Conservation (phyloP, 257 asterid genomes). For the Henckelia pumila region DNA sequence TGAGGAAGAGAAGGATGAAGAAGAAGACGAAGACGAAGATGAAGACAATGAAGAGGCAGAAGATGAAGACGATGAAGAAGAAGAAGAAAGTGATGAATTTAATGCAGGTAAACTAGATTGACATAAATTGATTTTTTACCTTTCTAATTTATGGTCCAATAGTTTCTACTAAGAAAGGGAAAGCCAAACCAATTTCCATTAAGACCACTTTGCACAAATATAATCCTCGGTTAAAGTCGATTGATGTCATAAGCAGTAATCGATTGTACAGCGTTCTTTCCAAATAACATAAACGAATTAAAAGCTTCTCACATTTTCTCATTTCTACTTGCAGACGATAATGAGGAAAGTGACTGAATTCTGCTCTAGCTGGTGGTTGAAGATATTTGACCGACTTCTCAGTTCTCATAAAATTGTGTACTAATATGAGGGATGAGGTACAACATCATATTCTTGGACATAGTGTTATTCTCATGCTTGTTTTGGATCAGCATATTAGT, state of each 20-base stretch:
- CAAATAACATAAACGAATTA: not conserved
- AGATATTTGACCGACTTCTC: conserved; percentile 24
- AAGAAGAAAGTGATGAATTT: conserved; percentile 56
- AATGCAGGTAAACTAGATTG: conserved; percentile 57
- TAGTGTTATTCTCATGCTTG: conserved; percentile 9
- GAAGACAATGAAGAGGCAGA: conserved; percentile 13
- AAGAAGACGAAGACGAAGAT: conserved; percentile 22
- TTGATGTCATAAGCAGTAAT: not conserved
- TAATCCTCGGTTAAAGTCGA: not conserved
- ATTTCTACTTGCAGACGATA: conserved; percentile 42
- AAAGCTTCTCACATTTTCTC: not conserved
- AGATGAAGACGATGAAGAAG: conserved; percentile 24
- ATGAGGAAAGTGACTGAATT: conserved; percentile 58
- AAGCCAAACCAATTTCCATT: not conserved
- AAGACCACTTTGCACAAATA: not conserved
- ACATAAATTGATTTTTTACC: conserved; percentile 7
- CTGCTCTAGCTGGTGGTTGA: conserved; percentile 15
- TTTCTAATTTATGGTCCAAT: conserved; percentile 1
- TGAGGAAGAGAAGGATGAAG: conserved; percentile 6
- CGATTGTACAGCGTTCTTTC: conserved; percentile 9
- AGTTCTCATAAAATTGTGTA: conserved; percentile 1
- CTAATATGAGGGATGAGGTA: conserved; percentile 11
- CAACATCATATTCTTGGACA: conserved; percentile 20
- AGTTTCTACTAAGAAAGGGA: conserved; percentile 12
- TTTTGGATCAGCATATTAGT: not conserved